These are phyloP conservation scores for Kurtzmaniella quercitrusa DNA, from an alignment of 1,139 yeast genomes.

Conservation along the genomic window DNA sequence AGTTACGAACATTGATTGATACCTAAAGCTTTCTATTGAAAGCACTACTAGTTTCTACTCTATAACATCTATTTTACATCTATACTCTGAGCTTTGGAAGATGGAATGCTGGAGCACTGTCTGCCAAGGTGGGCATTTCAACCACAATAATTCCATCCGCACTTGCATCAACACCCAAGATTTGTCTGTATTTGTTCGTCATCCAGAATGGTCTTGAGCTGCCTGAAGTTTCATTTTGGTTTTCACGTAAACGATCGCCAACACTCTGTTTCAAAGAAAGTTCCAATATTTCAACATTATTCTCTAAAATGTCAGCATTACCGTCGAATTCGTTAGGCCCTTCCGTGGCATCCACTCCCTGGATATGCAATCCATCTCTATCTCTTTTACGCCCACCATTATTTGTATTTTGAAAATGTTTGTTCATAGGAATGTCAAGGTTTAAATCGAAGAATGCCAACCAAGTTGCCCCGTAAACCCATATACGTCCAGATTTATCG, in stretches of 20 bases:
- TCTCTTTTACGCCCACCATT: conserved; percentile 46
- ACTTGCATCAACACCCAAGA: conserved; percentile 59
- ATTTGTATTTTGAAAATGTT: conserved; percentile 23
- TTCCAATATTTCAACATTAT: conserved; percentile 30
- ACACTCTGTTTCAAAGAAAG: conserved; percentile 30
- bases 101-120: conserved; percentile 69
- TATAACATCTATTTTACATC: conserved; percentile 4
- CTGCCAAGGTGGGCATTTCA: conserved; percentile 36
- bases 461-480: conserved; percentile 93
- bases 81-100: conserved; percentile 61
- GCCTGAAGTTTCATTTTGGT: conserved; percentile 23
- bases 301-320: conserved; percentile 19
- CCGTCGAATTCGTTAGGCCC: conserved; percentile 19
- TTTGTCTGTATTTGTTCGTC: conserved; percentile 72
- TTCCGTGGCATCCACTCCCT: conserved; percentile 27
- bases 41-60: conserved; percentile 1
- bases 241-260: conserved; percentile 24
- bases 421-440: conserved; percentile 50
- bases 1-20: background rate
- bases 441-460: conserved; percentile 67
- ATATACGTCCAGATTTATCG: conserved; percentile 36
- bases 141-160: conserved; percentile 61
- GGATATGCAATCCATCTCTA: conserved; percentile 58
- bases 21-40: background rate
- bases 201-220: conserved; percentile 59